These are phyloP conservation scores for Gaultheria prostrata DNA, from an alignment of 148 eudicot genomes.

Conservation along the genomic window DNA sequence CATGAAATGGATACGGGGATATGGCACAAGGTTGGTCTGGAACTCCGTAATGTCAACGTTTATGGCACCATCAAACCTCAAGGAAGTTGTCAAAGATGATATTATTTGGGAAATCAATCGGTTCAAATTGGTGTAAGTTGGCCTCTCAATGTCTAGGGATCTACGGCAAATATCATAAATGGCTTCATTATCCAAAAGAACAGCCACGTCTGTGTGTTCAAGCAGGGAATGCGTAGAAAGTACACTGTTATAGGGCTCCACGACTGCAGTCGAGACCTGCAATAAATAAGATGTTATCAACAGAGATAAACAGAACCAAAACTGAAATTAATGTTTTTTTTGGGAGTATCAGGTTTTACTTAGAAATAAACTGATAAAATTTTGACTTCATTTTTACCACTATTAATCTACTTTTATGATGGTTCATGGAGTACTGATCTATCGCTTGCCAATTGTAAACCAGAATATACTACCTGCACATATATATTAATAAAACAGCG, in stretches of 20 bases:
- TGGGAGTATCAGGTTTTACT: not conserved
- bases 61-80: conserved; percentile 69
- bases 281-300: conserved; percentile 10
- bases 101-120: conserved; percentile 58
- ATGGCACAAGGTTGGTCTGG: conserved; percentile 68
- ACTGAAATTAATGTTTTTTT: not conserved
- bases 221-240: conserved; percentile 67
- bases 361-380: not conserved
- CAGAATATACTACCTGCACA: not conserved
- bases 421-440: not conserved
- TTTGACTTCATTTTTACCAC: not conserved
- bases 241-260: conserved; percentile 69
- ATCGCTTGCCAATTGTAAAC: not conserved
- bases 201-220: conserved; percentile 58
- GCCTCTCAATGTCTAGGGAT: conserved; percentile 60
- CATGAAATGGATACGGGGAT: conserved; percentile 70
- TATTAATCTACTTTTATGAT: not conserved
- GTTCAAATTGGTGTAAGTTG: conserved; percentile 55
- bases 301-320: not conserved
- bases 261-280: conserved; percentile 74
- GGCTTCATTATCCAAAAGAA: conserved; percentile 67
- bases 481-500: not conserved
- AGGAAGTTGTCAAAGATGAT: conserved; percentile 60
- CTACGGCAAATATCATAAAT: conserved; percentile 63
- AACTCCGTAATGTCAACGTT: conserved; percentile 62